phyloP scores from a whole-genome alignment of 345 rosid genomes.

The Citrus unshiu region DNA sequence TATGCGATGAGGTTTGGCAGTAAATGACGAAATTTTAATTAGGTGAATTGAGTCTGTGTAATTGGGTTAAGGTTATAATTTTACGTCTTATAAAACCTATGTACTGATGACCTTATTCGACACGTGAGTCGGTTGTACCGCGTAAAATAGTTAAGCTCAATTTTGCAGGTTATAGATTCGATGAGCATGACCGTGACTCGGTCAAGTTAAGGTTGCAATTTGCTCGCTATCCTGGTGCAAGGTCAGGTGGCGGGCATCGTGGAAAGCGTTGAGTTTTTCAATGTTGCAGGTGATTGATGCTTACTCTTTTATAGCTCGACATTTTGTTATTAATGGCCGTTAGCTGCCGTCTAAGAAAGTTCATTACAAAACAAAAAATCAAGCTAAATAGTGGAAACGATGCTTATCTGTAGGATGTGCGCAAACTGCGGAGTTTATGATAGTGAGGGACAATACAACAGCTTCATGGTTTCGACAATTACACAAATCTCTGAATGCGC shows the following conservation, averaged over 20 bases:
- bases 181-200: conserved; percentile 66
- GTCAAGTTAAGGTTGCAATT: conserved; percentile 62
- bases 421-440: conserved; percentile 30
- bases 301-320: conserved; percentile 24
- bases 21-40: conserved; percentile 6
- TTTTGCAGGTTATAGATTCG: conserved; percentile 77
- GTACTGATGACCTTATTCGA: conserved; percentile 22
- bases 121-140: conserved; percentile 26
- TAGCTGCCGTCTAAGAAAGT: conserved; percentile 28
- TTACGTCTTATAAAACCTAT: conserved; percentile 17
- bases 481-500: conserved; percentile 18
- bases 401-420: conserved; percentile 47
- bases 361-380: conserved; percentile 25
- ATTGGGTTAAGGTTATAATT: conserved; percentile 19
- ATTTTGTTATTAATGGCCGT: conserved; percentile 25
- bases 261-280: conserved; percentile 51
- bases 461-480: conserved; percentile 30
- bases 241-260: conserved; percentile 71
- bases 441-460: conserved; percentile 28
- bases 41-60: conserved; percentile 10
- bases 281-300: conserved; percentile 40
- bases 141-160: conserved; percentile 47
- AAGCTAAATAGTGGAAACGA: conserved; percentile 35
- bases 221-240: conserved; percentile 78
- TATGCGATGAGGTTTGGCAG: background rate